phyloP scores from a whole-genome alignment of 2,329 filamentous ascomycete genomes.

The Monosporascus ibericus region DNA sequence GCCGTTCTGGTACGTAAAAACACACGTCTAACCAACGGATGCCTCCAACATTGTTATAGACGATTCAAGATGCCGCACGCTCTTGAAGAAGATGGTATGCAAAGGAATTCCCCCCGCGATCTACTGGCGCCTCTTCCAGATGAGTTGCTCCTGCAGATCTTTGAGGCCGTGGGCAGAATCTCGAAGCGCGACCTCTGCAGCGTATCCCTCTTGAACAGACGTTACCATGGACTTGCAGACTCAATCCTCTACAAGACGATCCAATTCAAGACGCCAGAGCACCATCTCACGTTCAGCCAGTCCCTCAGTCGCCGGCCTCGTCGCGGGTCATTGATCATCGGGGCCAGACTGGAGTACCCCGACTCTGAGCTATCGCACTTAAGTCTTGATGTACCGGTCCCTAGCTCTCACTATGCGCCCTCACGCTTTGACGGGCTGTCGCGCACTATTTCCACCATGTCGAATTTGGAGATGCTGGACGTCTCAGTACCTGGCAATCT shows the following conservation, averaged over 20 bases:
- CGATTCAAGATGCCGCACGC: neutral
- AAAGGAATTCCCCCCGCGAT: conserved; percentile 1
- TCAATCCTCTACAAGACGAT: conserved; percentile 41
- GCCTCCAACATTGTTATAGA: too few species aligned
- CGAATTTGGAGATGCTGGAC: conserved; percentile 41
- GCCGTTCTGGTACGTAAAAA: too few species aligned
- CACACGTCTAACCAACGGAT: too few species aligned
- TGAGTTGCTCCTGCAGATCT: conserved; percentile 33
- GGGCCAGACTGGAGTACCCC: conserved; percentile 39
- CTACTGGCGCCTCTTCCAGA: conserved; percentile 30
- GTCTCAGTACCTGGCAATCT: conserved; percentile 38
- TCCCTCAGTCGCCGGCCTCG: conserved; percentile 39
- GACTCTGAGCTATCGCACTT: conserved; percentile 36
- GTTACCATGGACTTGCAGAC: conserved; percentile 38
- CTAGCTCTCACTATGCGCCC: conserved; percentile 25
- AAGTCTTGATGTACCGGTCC: conserved; percentile 30
- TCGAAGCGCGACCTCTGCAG: conserved; percentile 35
- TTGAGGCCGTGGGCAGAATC: conserved; percentile 26
- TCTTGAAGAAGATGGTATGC: neutral
- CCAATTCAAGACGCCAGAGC: conserved; percentile 38
- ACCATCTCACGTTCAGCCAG: conserved; percentile 42
- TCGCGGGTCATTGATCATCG: conserved; percentile 40
- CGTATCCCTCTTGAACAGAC: conserved; percentile 36
- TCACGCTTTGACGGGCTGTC: conserved; percentile 36
- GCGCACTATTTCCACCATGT: conserved; percentile 42